Base-by-base conservation (phyloP, 108 stramenopile genomes). In the Aurantiochytrium sp. region DNA sequence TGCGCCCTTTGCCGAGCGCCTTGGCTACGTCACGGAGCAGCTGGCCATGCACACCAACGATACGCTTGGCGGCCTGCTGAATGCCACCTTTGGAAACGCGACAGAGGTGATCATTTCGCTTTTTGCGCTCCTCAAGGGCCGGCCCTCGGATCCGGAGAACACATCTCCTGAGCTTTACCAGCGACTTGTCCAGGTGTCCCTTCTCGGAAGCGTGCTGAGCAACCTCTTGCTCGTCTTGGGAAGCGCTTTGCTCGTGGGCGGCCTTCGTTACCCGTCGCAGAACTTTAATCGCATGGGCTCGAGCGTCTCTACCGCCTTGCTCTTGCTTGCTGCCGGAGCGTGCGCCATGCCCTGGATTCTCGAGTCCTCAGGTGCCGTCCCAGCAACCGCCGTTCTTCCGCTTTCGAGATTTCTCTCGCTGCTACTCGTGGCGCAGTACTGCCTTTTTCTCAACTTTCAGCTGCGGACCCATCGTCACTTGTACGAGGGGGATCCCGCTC, bases 81-180 rank as follows among this genome's bases (percentile, higher is more conserved):
- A 97, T 92, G 97, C 96, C 14, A 96, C 97, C 4, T 97, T 97
- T 93, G 97, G 97, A 23, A 97, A 97, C 92, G 96, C 96, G 44
- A 96, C 96, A 6, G 97, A 97, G 93, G 72, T 97, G 23, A 88
- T 97, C 28, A 96, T 97, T 88, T 95, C 96, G 4, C 92, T 93
- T n/a, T 95, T 96, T 2, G 97, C 97, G 44, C 92, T 97, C 45
- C 92, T 93, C 23, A 92, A 95, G 57, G 96, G 96, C 76, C 76
- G 76, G 23, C 76, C 76, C 25, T 25, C 25, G 49, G 76, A 83
- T 12, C 35, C 25, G 8, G 12, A 18, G 16, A 53, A 83, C 51
- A 23, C 45, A 6, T 53, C 49, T 12, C 76, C 76, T 35, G 76
- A 83, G 51, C 45, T 83, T 28, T 96, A 91, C 88, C 96, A 96